Evolutionary conservation across 2,329 filamentous ascomycete genomes (phyloP).

Genomic region (Moelleriella libera): DNA sequence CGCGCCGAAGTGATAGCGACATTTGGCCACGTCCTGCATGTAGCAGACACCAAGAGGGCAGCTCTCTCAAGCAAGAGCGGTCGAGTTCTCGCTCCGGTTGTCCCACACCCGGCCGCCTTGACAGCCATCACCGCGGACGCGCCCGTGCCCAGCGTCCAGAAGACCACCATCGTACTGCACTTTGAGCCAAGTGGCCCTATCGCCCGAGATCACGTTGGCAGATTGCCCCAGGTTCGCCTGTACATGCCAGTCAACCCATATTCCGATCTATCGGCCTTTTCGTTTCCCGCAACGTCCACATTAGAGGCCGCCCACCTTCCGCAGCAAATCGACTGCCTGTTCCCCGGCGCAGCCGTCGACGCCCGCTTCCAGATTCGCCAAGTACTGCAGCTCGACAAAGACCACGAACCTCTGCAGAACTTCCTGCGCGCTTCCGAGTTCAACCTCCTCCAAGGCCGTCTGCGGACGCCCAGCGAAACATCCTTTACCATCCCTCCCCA

Average conservation of each 20-base stretch:
- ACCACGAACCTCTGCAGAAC: conserved; percentile 20
- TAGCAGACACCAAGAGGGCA: conserved; percentile 5
- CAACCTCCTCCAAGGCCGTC: conserved; percentile 24
- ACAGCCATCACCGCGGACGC: conserved; percentile 18
- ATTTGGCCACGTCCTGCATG: conserved; percentile 38
- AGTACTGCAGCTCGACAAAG: conserved; percentile 23
- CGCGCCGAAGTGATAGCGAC: conserved; percentile 18
- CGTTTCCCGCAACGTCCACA: conserved; percentile 14
- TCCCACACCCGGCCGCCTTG: conserved; percentile 33
- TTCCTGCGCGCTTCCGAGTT: conserved; percentile 33
- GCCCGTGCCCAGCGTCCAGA: conserved; percentile 10
- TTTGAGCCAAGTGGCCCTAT: conserved; percentile 23
- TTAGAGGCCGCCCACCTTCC: conserved; percentile 16
- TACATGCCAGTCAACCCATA: conserved; percentile 15
- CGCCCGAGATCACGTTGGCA: not conserved
- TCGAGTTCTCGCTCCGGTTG: conserved; percentile 27
- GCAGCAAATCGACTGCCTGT: conserved; percentile 26
- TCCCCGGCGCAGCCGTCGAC: conserved; percentile 32
- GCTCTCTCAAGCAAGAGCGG: conserved; percentile 5
- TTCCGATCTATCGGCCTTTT: conserved; percentile 13
- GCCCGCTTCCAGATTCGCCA: conserved; percentile 25
- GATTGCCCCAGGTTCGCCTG: conserved; percentile 13
- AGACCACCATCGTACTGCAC: conserved; percentile 27
- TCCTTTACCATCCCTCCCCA: conserved; percentile 16
- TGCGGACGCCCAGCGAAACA: conserved; percentile 22